Evolutionary conservation across 2,329 filamentous ascomycete genomes (phyloP).

Genomic region (Alternaria ethzedia): DNA sequence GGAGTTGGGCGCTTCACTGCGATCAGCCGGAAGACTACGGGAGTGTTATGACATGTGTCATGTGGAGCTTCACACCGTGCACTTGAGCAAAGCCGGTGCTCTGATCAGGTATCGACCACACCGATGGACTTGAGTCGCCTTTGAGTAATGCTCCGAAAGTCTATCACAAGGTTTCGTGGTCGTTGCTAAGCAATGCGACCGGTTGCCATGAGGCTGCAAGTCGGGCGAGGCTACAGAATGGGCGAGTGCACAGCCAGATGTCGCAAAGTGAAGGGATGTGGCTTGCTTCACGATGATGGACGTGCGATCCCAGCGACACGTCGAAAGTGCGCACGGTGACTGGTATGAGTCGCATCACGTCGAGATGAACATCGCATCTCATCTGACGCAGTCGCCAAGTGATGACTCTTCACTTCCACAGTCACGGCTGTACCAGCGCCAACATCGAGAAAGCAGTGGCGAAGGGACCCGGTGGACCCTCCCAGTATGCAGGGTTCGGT

Average conservation of each 20-base stretch:
- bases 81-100: constrained; percentile 1
- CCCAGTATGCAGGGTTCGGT: background rate
- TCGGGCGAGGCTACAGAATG: background rate
- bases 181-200: background rate
- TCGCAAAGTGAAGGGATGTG: constrained; percentile 11
- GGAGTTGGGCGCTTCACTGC: background rate
- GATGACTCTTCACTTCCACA: constrained; percentile 12
- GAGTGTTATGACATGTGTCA: background rate
- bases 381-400: background rate
- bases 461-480: background rate
- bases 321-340: constrained; percentile 20
- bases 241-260: background rate
- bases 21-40: background rate
- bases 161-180: background rate
- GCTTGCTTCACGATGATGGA: constrained; percentile 13
- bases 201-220: background rate
- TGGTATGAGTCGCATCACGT: constrained; percentile 9
- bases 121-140: background rate
- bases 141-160: constrained; percentile 1
- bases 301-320: constrained; percentile 11
- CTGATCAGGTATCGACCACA: background rate
- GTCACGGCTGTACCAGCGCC: background rate
- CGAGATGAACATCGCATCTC: background rate
- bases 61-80: background rate
- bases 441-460: background rate